Percentiles rank a stretch among this genome's conserved stretches.
These are phyloP conservation scores for Stenocarpella maydis DNA, from an alignment of 2,329 filamentous ascomycete genomes.

Conservation along the genomic window DNA sequence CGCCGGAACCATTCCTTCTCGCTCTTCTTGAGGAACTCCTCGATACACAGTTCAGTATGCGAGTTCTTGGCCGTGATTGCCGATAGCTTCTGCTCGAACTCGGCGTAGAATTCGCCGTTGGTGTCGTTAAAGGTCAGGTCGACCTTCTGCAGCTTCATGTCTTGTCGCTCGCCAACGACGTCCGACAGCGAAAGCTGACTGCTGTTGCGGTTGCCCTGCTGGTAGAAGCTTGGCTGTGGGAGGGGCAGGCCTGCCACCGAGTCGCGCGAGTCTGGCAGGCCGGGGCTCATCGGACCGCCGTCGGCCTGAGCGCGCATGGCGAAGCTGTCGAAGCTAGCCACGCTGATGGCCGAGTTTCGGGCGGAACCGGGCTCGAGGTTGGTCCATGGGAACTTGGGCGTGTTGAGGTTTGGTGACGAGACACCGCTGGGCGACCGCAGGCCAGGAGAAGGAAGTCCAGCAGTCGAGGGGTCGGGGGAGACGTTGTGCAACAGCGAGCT, in stretches of 20 bases:
- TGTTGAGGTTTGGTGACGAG: constrained; percentile 28
- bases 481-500: constrained; percentile 37
- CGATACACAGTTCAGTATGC: constrained; percentile 67
- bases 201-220: constrained; percentile 47
- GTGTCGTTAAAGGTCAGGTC: constrained; percentile 74
- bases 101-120: constrained; percentile 66
- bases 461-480: constrained; percentile 34
- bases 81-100: constrained; percentile 66
- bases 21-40: constrained; percentile 69
- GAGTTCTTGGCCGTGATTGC: constrained; percentile 63
- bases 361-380: constrained; percentile 31
- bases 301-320: constrained; percentile 34
- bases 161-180: constrained; percentile 67
- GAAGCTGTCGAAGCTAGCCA: constrained; percentile 36
- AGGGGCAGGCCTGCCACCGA: constrained; percentile 42
- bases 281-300: constrained; percentile 30
- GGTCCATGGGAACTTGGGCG: constrained; percentile 35
- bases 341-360: constrained; percentile 29
- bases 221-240: constrained; percentile 38
- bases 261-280: constrained; percentile 39
- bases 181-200: constrained; percentile 63
- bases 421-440: constrained; percentile 21
- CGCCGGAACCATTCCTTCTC: constrained; percentile 73
- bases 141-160: constrained; percentile 71
- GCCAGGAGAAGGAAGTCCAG: constrained; percentile 25